These are phyloP conservation scores for Fragilariopsis cylindrus DNA, from an alignment of 108 stramenopile genomes.

Conservation along the genomic window DNA sequence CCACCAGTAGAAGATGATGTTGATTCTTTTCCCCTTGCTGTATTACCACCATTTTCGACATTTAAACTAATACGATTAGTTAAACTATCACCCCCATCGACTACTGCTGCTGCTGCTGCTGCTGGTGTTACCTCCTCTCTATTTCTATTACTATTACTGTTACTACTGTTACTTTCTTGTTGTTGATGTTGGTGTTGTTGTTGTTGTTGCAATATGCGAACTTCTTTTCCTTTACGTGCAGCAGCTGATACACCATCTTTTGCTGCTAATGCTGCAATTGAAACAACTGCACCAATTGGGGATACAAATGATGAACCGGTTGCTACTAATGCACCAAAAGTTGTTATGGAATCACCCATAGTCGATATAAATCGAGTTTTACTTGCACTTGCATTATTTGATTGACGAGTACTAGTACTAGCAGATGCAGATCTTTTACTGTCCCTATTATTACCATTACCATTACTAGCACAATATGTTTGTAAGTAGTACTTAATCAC, in stretches of 20 bases:
- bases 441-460: not conserved
- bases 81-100: no score
- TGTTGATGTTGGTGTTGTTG: not conserved
- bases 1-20: no score
- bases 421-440: no score
- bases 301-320: conserved; percentile 13
- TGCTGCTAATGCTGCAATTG: conserved; percentile 18
- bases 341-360: not conserved
- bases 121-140: not conserved
- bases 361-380: not conserved
- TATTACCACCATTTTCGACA: no score
- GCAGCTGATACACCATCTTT: conserved; percentile 20
- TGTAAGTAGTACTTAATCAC: not conserved
- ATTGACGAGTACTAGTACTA: no score
- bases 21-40: no score
- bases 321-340: conserved; percentile 1
- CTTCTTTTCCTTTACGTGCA: conserved; percentile 15
- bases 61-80: no score
- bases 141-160: not conserved
- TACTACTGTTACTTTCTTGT: not conserved
- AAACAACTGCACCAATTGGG: conserved; percentile 18
- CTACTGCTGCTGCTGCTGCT: not conserved
- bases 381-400: no score
- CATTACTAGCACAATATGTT: not conserved
- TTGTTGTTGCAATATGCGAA: not conserved